Evolutionary conservation across 208 protist species (phyloP).

Genomic region (Crithidia expoeki): DNA sequence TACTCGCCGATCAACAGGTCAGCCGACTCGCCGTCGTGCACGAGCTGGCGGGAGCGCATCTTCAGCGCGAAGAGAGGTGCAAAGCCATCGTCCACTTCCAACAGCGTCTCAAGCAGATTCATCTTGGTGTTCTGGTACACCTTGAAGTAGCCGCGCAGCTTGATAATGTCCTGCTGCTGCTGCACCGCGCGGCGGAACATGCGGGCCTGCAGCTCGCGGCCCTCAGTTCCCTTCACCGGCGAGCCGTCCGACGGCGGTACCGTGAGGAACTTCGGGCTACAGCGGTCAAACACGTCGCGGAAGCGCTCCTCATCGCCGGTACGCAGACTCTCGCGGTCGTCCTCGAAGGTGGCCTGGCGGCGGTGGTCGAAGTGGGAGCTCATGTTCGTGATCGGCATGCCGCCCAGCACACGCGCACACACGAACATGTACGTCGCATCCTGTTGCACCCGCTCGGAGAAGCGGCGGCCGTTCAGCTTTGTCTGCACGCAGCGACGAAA

Average conservation of each 20-base stretch:
- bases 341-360: conserved; percentile 71
- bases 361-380: conserved; percentile 63
- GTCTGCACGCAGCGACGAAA: conserved; percentile 77
- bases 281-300: conserved; percentile 89
- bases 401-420: conserved; percentile 82
- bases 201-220: conserved; percentile 86
- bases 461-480: conserved; percentile 75
- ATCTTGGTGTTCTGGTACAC: conserved; percentile 91
- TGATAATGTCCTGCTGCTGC: conserved; percentile 90
- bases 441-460: conserved; percentile 84
- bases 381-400: conserved; percentile 76
- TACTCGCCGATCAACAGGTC: conserved; percentile 77
- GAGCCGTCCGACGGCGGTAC: conserved; percentile 58
- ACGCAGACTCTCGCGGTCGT: conserved; percentile 82
- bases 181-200: conserved; percentile 90
- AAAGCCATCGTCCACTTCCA: conserved; percentile 84
- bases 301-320: conserved; percentile 89
- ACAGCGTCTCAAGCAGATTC: conserved; percentile 75
- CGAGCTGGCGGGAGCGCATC: conserved; percentile 82
- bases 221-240: conserved; percentile 78
- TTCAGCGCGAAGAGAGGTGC: conserved; percentile 86
- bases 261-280: conserved; percentile 90
- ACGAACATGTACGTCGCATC: conserved; percentile 86
- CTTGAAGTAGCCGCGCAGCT: conserved; percentile 88
- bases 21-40: conserved; percentile 83